Conservation (phyloP, 192 early-diverging fungal genomes). For the Backusella macrospora region DNA sequence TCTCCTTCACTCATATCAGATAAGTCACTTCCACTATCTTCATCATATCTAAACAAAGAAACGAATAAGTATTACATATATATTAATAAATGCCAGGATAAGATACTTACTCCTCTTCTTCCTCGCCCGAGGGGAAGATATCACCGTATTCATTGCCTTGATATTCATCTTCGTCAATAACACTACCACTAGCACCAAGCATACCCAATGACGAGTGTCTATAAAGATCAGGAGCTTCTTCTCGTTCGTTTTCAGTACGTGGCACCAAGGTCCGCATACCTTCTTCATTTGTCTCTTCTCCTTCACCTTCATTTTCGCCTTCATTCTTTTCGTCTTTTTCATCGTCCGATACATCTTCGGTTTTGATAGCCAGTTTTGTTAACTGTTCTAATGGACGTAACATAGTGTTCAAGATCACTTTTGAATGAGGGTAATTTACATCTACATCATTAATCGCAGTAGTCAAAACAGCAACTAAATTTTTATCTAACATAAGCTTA, state of each 20-base stretch:
- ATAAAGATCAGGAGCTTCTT: constrained; percentile 73
- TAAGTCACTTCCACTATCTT: constrained; percentile 66
- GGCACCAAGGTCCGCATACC: constrained; percentile 3
- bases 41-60: constrained; percentile 68
- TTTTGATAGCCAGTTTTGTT: constrained; percentile 85
- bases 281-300: constrained; percentile 52
- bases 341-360: constrained; percentile 60
- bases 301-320: constrained; percentile 57
- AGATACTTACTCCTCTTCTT: constrained; percentile 32
- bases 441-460: constrained; percentile 84
- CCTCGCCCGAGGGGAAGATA: constrained; percentile 28
- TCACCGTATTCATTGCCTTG: constrained; percentile 64
- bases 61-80: constrained; percentile 29
- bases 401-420: constrained; percentile 72
- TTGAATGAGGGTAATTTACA: constrained; percentile 85
- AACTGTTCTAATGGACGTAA: constrained; percentile 89
- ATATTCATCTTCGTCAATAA: constrained; percentile 64
- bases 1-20: constrained; percentile 61
- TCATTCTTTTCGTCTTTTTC: constrained; percentile 55
- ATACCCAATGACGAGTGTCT: constrained; percentile 83
- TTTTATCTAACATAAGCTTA: constrained; percentile 88
- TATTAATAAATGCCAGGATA: neutral
- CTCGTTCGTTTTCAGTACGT: constrained; percentile 50
- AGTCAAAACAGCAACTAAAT: constrained; percentile 79
- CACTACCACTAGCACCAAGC: constrained; percentile 71